Conservation (phyloP, 2,329 filamentous ascomycete genomes). For the Cryphonectria radicalis region DNA sequence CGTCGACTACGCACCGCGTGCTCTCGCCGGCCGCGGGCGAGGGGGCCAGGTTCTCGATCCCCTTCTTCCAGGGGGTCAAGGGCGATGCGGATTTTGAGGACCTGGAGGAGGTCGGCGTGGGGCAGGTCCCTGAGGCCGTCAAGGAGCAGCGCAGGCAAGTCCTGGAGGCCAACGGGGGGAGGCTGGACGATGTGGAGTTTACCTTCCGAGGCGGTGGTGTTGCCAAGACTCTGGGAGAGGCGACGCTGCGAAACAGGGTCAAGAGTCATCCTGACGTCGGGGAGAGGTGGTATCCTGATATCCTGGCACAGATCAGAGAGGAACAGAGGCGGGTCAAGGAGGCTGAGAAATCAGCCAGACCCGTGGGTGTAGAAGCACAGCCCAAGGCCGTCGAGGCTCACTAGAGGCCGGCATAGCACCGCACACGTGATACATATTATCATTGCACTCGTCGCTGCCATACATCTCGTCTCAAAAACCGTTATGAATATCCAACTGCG, state of each 20-base stretch:
- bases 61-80: slow-evolving; percentile 87
- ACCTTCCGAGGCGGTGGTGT: slow-evolving; percentile 75
- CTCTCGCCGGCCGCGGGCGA: slow-evolving; percentile 71
- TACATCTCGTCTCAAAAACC: neutral
- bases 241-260: slow-evolving; percentile 80
- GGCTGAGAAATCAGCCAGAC: slow-evolving; percentile 31
- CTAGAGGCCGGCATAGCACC: slow-evolving; percentile 32
- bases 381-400: slow-evolving; percentile 45
- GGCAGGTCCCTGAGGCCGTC: slow-evolving; percentile 63
- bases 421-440: no score
- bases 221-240: slow-evolving; percentile 75
- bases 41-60: slow-evolving; percentile 77
- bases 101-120: slow-evolving; percentile 66
- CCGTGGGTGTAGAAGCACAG: slow-evolving; percentile 33
- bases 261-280: slow-evolving; percentile 89
- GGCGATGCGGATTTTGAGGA: slow-evolving; percentile 80
- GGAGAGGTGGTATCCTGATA: slow-evolving; percentile 76
- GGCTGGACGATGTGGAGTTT: slow-evolving; percentile 80
- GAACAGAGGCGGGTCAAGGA: slow-evolving; percentile 54
- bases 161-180: slow-evolving; percentile 58
- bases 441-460: no score
- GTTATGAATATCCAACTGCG: no score
- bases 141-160: slow-evolving; percentile 64
- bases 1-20: slow-evolving; percentile 81
- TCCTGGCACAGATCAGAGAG: slow-evolving; percentile 59